Evolutionary conservation across 2,329 filamentous ascomycete species (phyloP), one percentile per base, ranked within the genome.

Genomic region (Paracoccidioides brasiliensis): DNA sequence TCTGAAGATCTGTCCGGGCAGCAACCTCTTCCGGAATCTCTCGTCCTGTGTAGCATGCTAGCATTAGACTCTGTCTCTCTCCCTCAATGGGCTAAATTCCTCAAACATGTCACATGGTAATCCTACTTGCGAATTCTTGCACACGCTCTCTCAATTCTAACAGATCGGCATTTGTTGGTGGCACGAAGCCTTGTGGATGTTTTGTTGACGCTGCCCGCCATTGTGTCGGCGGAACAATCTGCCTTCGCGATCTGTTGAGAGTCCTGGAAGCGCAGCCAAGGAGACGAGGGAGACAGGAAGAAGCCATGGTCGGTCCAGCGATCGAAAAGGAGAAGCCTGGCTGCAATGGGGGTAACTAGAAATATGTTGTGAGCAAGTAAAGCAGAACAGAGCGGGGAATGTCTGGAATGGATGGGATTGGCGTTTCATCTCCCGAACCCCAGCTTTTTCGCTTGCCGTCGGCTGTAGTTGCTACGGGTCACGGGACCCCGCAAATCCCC

Each of bases 11-110:
- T n/a, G 90, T 94, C 55, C 76, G 76, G 9, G 87, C 80, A 0
- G 91, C 93, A 12, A 96, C 75, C 61, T 90, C 84, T 68, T 89
- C 86, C 22, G 89, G 75, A 56, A 97, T 90, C 71, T 96, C 90
- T 64, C 91, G 83, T 58, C 87, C 83, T 77, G 30, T 30, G 14
- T 22, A 48, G 52, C 44, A 22, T 46, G 33, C 9, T 6, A 35
- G 12, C 1, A 22, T 45, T 45, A 45, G 43, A 22, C 28, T 2
- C 40, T 5, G 22, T 45, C 28, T 14, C 9, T 10, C 40, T 5
- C 15, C 51, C 9, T n/a, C 38, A 15, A 49, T 30, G 5, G 35
- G 52, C 45, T 53, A 48, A 30, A 30, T 37, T 14, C 14, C 9
- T 49, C n/a, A 50, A 4, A 4, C 3, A 15, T 15, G n/a, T 14